Evolutionary conservation across 305 asterid genomes (phyloP), one percentile per base, ranked within the genome.

Genomic region (Solanum hybrid): DNA sequence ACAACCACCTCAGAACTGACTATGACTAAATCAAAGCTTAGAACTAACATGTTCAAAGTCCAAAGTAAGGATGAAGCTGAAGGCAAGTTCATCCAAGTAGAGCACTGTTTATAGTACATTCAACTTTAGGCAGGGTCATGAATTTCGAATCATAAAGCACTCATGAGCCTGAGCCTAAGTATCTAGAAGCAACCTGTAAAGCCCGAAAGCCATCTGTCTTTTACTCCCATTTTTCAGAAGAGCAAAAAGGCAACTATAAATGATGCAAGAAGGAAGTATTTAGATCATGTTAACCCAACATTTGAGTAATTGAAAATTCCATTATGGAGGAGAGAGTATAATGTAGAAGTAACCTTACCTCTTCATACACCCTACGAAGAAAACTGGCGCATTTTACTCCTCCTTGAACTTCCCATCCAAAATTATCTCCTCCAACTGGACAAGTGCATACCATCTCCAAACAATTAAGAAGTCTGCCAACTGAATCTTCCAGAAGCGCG

Each of bases 331-430:
- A 20, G 57, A 46, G 36, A 39, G 29, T 74, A 76, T 18, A 76
- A 26, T 26, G 90, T 74, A 93, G 42, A 89, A 85, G 90, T 91
- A 46, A 61, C 71, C 83, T 22, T 83, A 97, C 99, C 98, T 97
- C 99, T 93, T 97, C 99, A 87, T 96, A 97, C 89, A 97, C 97
- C 94, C 99, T 94, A 89, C 98, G 94, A 87, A 97, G 93, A 88
- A 93, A 93, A 90, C 95, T 88, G 91, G 99, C 99, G 76, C 98
- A 96, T 90, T 91, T 94, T 92, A 95, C 96, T 37, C 96, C 99
- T 90, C 94, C 96, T 93, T 91, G 94, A 75, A 95, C 93, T 92
- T 95, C 95, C 97, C 98, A 95, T 36, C 92, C 92, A 87, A 90
- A 93, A 87, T 33, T 46, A 73, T 88, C 92, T 90, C 87, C 89